Conservation (phyloP, 2,329 filamentous ascomycete genomes). For the Acrodontium crateriforme region DNA sequence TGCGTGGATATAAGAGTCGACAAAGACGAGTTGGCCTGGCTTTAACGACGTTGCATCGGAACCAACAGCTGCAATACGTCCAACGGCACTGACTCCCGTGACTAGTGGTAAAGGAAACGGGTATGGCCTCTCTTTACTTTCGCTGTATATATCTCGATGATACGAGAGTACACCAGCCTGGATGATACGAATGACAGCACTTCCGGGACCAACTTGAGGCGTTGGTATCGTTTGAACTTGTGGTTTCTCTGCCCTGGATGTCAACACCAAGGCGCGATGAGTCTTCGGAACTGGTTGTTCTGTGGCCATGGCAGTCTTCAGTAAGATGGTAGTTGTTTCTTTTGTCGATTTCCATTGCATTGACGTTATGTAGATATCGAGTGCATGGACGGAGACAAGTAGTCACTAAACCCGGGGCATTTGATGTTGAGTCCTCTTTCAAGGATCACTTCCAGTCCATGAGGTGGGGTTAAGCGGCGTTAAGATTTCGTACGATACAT, state of each 20-base stretch:
- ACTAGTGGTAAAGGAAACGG: constrained; percentile 23
- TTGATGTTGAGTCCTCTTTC: too few species aligned
- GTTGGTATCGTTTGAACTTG: constrained; percentile 7
- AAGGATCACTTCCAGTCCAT: too few species aligned
- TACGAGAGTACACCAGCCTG: constrained; percentile 28
- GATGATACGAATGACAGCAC: constrained; percentile 28
- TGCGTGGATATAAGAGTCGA: constrained; percentile 23
- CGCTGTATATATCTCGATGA: constrained; percentile 27
- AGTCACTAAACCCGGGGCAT: too few species aligned
- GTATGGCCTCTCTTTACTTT: constrained; percentile 20
- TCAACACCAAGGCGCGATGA: constrained; percentile 8
- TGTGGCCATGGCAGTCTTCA: constrained; percentile 1
- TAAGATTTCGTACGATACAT: too few species aligned
- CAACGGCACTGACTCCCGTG: constrained; percentile 24
- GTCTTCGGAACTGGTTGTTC: constrained; percentile 3
- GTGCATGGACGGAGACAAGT: too few species aligned
- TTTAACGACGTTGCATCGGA: constrained; percentile 24
- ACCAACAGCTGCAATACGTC: constrained; percentile 23
- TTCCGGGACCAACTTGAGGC: constrained; percentile 16
- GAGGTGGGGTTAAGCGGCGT: too few species aligned
- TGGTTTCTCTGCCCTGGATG: constrained; percentile 6
- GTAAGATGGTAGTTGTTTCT: too few species aligned
- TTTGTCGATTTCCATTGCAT: too few species aligned
- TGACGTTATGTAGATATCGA: too few species aligned
- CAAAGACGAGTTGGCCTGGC: constrained; percentile 26